Conservation (phyloP, 2,329 filamentous ascomycete species). For the Diaporthe australafricana region DNA sequence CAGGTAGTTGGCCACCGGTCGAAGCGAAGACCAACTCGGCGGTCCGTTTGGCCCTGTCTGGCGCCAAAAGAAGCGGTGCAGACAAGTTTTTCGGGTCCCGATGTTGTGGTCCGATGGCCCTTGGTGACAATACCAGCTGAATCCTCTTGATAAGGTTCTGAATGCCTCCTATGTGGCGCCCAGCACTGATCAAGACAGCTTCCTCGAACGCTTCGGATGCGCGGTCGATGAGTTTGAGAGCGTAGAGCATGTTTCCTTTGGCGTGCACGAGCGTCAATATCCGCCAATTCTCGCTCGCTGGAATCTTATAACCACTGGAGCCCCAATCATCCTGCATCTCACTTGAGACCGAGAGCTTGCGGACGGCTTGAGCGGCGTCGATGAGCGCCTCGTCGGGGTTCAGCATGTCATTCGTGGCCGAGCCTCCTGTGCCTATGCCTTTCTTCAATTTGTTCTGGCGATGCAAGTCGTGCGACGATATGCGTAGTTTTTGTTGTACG, state of each 20-base stretch:
- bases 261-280: constrained; percentile 95
- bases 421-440: constrained; percentile 40
- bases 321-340: constrained; percentile 63
- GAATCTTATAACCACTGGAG: constrained; percentile 85
- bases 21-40: constrained; percentile 84
- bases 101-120: constrained; percentile 46
- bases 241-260: constrained; percentile 98
- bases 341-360: constrained; percentile 33
- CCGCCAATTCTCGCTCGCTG: constrained; percentile 89
- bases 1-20: constrained; percentile 79
- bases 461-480: constrained; percentile 45
- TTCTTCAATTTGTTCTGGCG: constrained; percentile 41
- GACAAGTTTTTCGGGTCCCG: constrained; percentile 46
- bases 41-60: constrained; percentile 85
- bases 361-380: constrained; percentile 40
- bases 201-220: constrained; percentile 95
- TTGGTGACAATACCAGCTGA: constrained; percentile 73
- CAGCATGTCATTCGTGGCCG: constrained; percentile 35
- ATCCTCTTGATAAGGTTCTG: constrained; percentile 83
- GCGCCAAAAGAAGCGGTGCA: constrained; percentile 82
- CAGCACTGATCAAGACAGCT: constrained; percentile 88
- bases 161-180: constrained; percentile 76
- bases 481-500: constrained; percentile 79
- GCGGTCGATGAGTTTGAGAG: constrained; percentile 81
- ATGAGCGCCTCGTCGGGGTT: constrained; percentile 41